A percentile compares a stretch with the other conserved stretches of the same genome.
Conservation (phyloP, 2,329 filamentous ascomycete genomes). For the Elsinoe arachidis region DNA sequence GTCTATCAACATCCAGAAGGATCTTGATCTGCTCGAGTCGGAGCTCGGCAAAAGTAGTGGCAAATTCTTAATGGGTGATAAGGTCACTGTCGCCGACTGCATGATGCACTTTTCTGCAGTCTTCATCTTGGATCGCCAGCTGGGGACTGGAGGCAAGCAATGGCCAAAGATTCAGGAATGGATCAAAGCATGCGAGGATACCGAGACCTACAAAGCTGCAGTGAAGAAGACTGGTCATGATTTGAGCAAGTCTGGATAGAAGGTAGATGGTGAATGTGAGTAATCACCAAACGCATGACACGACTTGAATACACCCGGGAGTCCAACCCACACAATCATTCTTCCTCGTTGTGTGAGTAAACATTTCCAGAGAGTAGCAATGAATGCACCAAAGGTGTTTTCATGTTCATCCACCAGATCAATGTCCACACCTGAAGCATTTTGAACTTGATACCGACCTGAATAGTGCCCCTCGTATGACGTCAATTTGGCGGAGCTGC, state of each 20-base stretch:
- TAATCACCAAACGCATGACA: not conserved
- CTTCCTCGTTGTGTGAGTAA: too few species aligned
- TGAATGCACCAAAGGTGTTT: too few species aligned
- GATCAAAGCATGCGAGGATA: slow-evolving; percentile 30
- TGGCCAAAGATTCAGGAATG: slow-evolving; percentile 30
- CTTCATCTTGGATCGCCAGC: slow-evolving; percentile 32
- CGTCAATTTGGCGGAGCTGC: not conserved
- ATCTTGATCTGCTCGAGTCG: slow-evolving; percentile 38
- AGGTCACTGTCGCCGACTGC: slow-evolving; percentile 36
- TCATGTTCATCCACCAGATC: too few species aligned
- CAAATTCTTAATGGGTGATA: slow-evolving; percentile 35
- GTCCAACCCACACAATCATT: too few species aligned
- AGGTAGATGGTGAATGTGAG: not conserved
- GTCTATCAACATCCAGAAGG: slow-evolving; percentile 36
- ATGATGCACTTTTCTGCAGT: slow-evolving; percentile 38
- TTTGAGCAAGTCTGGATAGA: slow-evolving; percentile 14
- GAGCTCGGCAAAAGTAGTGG: slow-evolving; percentile 33
- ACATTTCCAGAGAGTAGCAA: too few species aligned
- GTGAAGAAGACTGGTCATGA: slow-evolving; percentile 34
- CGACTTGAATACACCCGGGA: too few species aligned
- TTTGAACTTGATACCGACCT: not conserved
- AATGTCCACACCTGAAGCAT: too few species aligned
- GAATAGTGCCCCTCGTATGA: not conserved
- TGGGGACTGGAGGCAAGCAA: slow-evolving; percentile 31
- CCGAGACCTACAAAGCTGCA: slow-evolving; percentile 30